Conservation (phyloP, 352 stramenopile genomes). For the Blastocystis sp. region DNA sequence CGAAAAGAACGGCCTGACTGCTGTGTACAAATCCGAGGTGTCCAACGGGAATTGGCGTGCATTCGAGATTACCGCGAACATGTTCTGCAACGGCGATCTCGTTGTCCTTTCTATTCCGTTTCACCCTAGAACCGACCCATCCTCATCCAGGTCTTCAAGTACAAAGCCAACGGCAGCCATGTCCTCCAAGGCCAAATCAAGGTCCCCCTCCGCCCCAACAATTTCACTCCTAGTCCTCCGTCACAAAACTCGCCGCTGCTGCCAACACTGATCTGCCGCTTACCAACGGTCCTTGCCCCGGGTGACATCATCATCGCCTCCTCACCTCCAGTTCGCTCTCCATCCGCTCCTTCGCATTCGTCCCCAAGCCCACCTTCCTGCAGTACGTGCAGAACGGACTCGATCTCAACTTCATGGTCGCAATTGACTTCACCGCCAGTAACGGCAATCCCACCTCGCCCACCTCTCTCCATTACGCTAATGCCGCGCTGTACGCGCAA, state of each 20-base stretch:
- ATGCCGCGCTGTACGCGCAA: neutral
- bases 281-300: neutral
- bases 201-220: neutral
- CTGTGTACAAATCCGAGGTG: conserved; percentile 37
- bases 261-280: neutral
- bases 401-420: conserved; percentile 81
- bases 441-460: conserved; percentile 76
- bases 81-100: conserved; percentile 51
- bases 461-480: conserved; percentile 73
- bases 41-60: neutral
- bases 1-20: conserved; percentile 13
- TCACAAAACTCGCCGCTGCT: neutral
- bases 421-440: conserved; percentile 80
- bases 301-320: neutral
- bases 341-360: neutral
- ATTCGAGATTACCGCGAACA: conserved; percentile 9
- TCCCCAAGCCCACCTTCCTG: conserved; percentile 74
- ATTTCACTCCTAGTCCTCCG: neutral
- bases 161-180: conserved; percentile 25
- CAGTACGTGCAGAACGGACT: conserved; percentile 78
- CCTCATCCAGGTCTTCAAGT: conserved; percentile 21
- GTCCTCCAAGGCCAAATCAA: neutral
- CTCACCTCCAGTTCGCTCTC: neutral
- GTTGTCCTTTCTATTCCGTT: neutral
- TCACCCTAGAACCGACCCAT: conserved; percentile 29